Evolutionary conservation across 108 stramenopile species (phyloP).

Genomic region (Craspedostauros australis): DNA sequence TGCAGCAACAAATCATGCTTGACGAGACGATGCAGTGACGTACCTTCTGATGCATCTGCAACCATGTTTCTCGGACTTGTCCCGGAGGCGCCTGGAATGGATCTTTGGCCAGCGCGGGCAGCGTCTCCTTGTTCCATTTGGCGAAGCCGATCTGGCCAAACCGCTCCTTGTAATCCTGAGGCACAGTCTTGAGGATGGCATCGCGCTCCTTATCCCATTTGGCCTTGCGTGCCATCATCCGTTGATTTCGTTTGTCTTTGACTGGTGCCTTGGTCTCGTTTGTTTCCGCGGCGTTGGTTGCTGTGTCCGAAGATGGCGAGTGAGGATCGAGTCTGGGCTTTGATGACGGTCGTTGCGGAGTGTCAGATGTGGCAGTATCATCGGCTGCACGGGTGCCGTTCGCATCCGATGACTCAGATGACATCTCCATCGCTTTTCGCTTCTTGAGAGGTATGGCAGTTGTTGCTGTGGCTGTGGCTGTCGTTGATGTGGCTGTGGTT

Average conservation of each 20-base stretch:
- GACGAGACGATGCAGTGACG: conserved; percentile 9
- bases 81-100: conserved; percentile 70
- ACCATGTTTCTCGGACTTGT: conserved; percentile 56
- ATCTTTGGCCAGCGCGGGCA: conserved; percentile 55
- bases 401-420: too few relatives aligned
- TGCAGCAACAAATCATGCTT: neutral
- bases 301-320: too few relatives aligned
- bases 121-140: conserved; percentile 52
- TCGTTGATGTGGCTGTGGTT: too few relatives aligned
- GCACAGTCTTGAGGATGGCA: conserved; percentile 37
- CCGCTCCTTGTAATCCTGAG: conserved; percentile 33
- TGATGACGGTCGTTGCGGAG: too few relatives aligned
- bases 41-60: conserved; percentile 73
- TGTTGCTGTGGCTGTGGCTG: too few relatives aligned
- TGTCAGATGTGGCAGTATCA: too few relatives aligned
- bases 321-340: too few relatives aligned
- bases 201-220: conserved; percentile 25
- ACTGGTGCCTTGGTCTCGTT: neutral
- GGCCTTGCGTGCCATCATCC: too few relatives aligned
- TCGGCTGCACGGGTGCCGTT: too few relatives aligned
- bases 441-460: too few relatives aligned
- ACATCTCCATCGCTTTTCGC: too few relatives aligned
- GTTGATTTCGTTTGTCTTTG: neutral
- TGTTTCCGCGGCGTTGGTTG: neutral
- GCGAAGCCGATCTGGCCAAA: conserved; percentile 67